Evolutionary conservation across 192 early-diverging fungal species (phyloP).

Genomic region (Gaertneriomyces sp.): DNA sequence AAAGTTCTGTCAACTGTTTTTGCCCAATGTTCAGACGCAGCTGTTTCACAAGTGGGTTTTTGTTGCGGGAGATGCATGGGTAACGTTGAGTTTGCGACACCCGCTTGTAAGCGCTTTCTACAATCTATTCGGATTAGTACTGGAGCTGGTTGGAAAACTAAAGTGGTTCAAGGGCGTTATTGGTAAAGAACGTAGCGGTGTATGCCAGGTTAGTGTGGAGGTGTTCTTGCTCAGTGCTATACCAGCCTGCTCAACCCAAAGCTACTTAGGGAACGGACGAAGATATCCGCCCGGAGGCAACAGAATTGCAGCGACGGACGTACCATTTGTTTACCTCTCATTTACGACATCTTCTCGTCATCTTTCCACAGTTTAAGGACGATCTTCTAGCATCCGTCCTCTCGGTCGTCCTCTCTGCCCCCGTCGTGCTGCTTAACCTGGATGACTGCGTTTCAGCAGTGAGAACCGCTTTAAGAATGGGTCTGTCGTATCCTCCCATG

Average conservation of each 20-base stretch:
- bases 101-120: conserved; percentile 74
- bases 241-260: neutral
- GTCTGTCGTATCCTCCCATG: conserved; percentile 60
- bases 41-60: conserved; percentile 58
- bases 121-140: conserved; percentile 50
- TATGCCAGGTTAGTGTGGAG: neutral
- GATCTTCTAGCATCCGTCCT: conserved; percentile 69
- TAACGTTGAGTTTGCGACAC: conserved; percentile 49
- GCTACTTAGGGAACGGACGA: conserved; percentile 9
- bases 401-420: conserved; percentile 57
- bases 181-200: neutral
- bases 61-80: conserved; percentile 47
- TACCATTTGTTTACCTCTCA: conserved; percentile 52
- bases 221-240: neutral
- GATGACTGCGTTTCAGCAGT: conserved; percentile 54
- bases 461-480: conserved; percentile 61
- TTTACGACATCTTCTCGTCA: conserved; percentile 55
- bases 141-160: conserved; percentile 28
- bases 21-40: conserved; percentile 1
- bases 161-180: conserved; percentile 28
- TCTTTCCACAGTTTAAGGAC: conserved; percentile 68
- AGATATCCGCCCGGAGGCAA: conserved; percentile 12
- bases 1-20: conserved; percentile 51
- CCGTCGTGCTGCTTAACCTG: conserved; percentile 54
- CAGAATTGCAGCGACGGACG: conserved; percentile 20